A percentile compares a stretch with the other conserved stretches of the same genome.
Conservation (phyloP, 2,329 filamentous ascomycete genomes). For the Colletotrichum filicis region DNA sequence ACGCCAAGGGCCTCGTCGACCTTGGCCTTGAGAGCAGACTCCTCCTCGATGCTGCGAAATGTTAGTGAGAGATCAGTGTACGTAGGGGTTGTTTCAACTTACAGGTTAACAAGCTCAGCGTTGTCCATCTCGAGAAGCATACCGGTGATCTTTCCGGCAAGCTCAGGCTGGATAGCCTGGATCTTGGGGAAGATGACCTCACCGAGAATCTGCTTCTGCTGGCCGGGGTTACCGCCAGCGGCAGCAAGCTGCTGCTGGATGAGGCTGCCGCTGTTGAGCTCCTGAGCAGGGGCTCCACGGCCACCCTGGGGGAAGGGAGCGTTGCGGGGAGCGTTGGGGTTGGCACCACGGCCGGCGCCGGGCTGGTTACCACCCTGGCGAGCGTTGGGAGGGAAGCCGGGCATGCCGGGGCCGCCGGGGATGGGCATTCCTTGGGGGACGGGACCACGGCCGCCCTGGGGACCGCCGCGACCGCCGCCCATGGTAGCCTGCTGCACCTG, state of each 20-base stretch:
- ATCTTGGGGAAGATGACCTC: constrained; percentile 99
- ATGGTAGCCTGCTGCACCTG: constrained; percentile 75
- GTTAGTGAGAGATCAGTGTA: constrained; percentile 27
- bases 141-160: constrained; percentile 99
- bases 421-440: constrained; percentile 75
- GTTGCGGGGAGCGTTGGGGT: constrained; percentile 54
- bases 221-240: constrained; percentile 66
- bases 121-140: constrained; percentile 99
- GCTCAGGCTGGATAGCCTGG: constrained; percentile 89
- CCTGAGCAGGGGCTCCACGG: constrained; percentile 51
- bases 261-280: constrained; percentile 46
- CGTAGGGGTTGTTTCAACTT: constrained; percentile 61
- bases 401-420: constrained; percentile 61
- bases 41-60: constrained; percentile 83
- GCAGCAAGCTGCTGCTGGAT: constrained; percentile 69
- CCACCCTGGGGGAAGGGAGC: constrained; percentile 58
- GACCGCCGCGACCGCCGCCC: constrained; percentile 69
- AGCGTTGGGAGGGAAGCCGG: constrained; percentile 68
- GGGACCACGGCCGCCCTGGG: constrained; percentile 76
- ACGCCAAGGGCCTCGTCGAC: constrained; percentile 97
- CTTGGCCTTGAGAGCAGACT: constrained; percentile 89
- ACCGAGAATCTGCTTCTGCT: constrained; percentile 99
- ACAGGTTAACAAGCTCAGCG: constrained; percentile 91
- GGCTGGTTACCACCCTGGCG: constrained; percentile 59
- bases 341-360: constrained; percentile 54